Base-by-base conservation (phyloP, 2,329 filamentous ascomycete genomes). In the Fusarium sp. region DNA sequence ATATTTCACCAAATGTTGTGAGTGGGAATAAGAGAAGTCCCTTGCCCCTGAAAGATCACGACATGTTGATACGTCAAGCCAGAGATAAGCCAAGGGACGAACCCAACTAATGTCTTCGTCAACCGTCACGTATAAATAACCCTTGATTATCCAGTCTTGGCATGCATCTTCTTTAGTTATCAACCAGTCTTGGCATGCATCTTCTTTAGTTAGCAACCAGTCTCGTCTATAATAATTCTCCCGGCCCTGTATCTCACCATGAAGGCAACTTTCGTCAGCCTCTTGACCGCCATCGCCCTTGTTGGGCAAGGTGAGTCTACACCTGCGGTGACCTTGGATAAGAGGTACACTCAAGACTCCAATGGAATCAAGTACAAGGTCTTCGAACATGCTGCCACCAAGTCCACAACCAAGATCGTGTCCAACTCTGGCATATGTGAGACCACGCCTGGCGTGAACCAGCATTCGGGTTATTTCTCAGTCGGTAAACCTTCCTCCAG, bases 381-480 rank as follows among this genome's bases (percentile, higher is more conserved):
- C 3, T 71, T 69, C 12, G 35, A 61, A 3, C 65, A 65, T 7
- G 55, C 48, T 6, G 58, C 58, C 0, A 70, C 69, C 0, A 8
- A 29, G 0, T 58, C 61, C 13, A 53, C 47, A 35, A 60, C 68
- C 5, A 63, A 67, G 15, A 62, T 65, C 15, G 55, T 67, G 2
- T 58, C 58, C 28, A 68, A 71, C 41, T 70, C 69, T 40, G 88
- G 76, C 72, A 80, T 72, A 82, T 88, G 64, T 78, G 83, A 69
- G 86, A 88, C 75, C 46, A 81, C 64, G 72, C 80, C 46, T 77
- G 89, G 77, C 77, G 86, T 78, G 81, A 89, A 76, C 84, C 88
- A 76, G 76, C 89, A 86, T 72, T 81, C 85, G 5, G 88, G 88
- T 58, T 88, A 89, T 75, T 83, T 90, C 78, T 79, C 58, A 70